Conservation (phyloP, 2,329 filamentous ascomycete genomes). For the Berkeleyomyces rouxiae region DNA sequence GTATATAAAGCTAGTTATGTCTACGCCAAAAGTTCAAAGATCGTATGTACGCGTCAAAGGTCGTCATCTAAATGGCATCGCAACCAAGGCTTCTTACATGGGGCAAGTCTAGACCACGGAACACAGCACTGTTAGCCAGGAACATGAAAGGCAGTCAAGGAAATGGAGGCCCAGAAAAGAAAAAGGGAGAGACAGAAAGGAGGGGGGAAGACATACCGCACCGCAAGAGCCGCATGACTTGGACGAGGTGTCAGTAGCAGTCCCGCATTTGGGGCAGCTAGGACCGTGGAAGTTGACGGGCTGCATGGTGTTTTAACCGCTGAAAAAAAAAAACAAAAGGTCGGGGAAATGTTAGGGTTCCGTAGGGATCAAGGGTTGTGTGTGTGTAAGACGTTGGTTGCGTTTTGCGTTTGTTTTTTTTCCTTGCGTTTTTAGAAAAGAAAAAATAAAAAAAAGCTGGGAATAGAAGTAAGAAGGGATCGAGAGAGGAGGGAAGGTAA, state of each 20-base stretch:
- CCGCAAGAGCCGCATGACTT: slow-evolving; percentile 42
- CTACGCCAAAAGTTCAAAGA: neutral
- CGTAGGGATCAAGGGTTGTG: neutral
- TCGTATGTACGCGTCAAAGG: neutral
- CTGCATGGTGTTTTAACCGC: slow-evolving; percentile 14
- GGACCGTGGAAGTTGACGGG: slow-evolving; percentile 23
- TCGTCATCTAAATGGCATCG: too few relatives aligned
- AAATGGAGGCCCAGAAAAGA: neutral
- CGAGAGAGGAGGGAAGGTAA: neutral
- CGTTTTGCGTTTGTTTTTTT: neutral
- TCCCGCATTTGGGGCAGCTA: slow-evolving; percentile 41
- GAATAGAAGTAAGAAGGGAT: neutral
- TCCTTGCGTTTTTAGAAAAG: neutral
- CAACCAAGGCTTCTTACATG: neutral
- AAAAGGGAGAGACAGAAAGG: neutral
- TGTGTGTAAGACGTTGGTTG: neutral
- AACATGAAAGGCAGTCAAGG: neutral
- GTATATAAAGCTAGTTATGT: neutral
- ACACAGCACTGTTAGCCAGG: neutral
- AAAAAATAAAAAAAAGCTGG: neutral
- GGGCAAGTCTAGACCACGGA: slow-evolving; percentile 4
- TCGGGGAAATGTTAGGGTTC: neutral
- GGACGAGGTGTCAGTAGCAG: slow-evolving; percentile 25
- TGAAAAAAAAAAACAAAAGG: neutral
- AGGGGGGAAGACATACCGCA: slow-evolving; percentile 29